These are phyloP conservation scores for Candida ovalis DNA, from an alignment of 805 yeast genomes.

Conservation along the genomic window DNA sequence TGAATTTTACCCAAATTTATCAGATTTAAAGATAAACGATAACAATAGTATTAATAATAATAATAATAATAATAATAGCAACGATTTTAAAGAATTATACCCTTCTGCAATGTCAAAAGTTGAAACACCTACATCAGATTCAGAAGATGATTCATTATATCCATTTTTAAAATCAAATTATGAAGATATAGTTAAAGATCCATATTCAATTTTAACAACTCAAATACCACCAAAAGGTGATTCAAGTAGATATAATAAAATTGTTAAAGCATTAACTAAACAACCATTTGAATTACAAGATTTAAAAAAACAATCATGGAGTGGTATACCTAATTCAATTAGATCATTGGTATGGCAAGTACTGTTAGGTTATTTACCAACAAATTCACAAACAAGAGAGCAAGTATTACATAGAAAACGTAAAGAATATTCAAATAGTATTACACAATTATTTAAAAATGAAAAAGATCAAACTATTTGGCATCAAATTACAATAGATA, in stretches of 20 bases:
- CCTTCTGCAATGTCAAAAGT: slow-evolving; percentile 3
- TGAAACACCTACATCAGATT: background rate
- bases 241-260: slow-evolving; percentile 59
- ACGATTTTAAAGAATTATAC: background rate
- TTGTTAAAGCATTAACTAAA: slow-evolving; percentile 54
- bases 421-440: slow-evolving; percentile 77
- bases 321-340: slow-evolving; percentile 81
- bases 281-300: slow-evolving; percentile 64
- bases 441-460: slow-evolving; percentile 54
- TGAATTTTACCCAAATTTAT: slow-evolving; percentile 20
- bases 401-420: slow-evolving; percentile 73
- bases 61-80: background rate
- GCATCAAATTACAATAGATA: slow-evolving; percentile 95
- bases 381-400: slow-evolving; percentile 72
- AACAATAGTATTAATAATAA: background rate
- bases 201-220: slow-evolving; percentile 33
- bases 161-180: slow-evolving; percentile 29
- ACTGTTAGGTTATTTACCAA: slow-evolving; percentile 83
- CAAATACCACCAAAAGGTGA: slow-evolving; percentile 33
- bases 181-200: slow-evolving; percentile 39
- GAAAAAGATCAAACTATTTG: slow-evolving; percentile 75
- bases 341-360: slow-evolving; percentile 89
- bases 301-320: slow-evolving; percentile 82
- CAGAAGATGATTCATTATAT: slow-evolving; percentile 14
- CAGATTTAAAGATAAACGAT: slow-evolving; percentile 8